Conservation (phyloP, 305 asterid species). For the Fraxinus paxiana region DNA sequence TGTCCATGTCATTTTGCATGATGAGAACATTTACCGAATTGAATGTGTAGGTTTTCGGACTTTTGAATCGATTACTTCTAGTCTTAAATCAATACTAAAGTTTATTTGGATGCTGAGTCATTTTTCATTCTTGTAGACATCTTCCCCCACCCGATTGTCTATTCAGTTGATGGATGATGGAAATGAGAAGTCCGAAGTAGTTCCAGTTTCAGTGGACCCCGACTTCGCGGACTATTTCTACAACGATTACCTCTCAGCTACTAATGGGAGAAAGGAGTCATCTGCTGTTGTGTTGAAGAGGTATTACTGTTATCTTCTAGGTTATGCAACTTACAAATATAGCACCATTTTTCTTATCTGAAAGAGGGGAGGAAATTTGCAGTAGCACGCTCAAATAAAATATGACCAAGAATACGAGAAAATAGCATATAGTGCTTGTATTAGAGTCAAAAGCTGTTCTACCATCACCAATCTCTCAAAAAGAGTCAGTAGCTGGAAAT, state of each 20-base stretch:
- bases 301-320: slow-evolving; percentile 35
- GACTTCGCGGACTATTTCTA: slow-evolving; percentile 75
- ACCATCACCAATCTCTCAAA: background rate
- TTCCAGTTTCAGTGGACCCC: slow-evolving; percentile 89
- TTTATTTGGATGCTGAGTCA: slow-evolving; percentile 31
- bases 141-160: slow-evolving; percentile 60
- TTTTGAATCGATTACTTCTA: slow-evolving; percentile 10
- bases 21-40: slow-evolving; percentile 42
- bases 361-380: background rate
- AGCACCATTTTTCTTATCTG: background rate
- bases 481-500: background rate
- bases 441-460: background rate
- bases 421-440: background rate
- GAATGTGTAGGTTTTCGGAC: slow-evolving; percentile 61
- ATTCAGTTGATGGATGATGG: slow-evolving; percentile 92
- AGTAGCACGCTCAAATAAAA: slow-evolving; percentile 13
- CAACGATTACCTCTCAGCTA: slow-evolving; percentile 68
- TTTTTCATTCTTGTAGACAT: slow-evolving; percentile 53
- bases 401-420: background rate
- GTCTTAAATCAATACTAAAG: slow-evolving; percentile 2
- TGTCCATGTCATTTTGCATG: slow-evolving; percentile 38
- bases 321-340: background rate
- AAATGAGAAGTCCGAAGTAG: slow-evolving; percentile 86
- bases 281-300: slow-evolving; percentile 64
- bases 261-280: slow-evolving; percentile 62